phyloP scores from a whole-genome alignment of 2,329 filamentous ascomycete genomes.

The Curvularia lunata region DNA sequence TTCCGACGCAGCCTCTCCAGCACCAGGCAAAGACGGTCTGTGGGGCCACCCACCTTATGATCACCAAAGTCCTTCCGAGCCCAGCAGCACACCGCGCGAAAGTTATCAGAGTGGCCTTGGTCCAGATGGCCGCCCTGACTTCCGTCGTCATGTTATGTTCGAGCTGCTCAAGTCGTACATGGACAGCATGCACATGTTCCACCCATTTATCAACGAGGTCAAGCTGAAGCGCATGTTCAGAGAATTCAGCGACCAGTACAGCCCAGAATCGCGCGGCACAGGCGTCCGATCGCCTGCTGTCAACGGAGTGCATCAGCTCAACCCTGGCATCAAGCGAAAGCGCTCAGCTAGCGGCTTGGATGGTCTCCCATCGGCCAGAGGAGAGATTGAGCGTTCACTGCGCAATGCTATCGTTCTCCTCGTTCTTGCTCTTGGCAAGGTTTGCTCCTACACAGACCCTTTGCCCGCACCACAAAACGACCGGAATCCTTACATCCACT shows the following conservation, averaged over 20 bases:
- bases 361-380: conserved; percentile 33
- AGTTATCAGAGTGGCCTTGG: conserved; percentile 59
- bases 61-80: conserved; percentile 39
- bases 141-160: conserved; percentile 59
- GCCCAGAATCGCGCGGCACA: conserved; percentile 34
- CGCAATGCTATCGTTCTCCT: conserved; percentile 79
- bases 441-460: conserved; percentile 64
- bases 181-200: conserved; percentile 66
- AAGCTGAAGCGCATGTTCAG: conserved; percentile 62
- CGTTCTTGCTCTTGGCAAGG: conserved; percentile 84
- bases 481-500: conserved; percentile 27
- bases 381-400: conserved; percentile 43
- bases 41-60: conserved; percentile 60
- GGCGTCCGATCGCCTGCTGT: conserved; percentile 34
- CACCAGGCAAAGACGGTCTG: conserved; percentile 53
- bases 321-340: conserved; percentile 45
- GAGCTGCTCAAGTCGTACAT: conserved; percentile 63
- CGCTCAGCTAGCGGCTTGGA: conserved; percentile 38
- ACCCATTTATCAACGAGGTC: conserved; percentile 66
- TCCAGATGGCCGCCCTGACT: conserved; percentile 59
- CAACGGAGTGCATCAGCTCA: conserved; percentile 25
- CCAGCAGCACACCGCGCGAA: conserved; percentile 30
- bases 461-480: conserved; percentile 65
- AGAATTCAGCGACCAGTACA: conserved; percentile 50
- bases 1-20: conserved; percentile 50